These are phyloP conservation scores for Colletotrichum plurivorum DNA, from an alignment of 2,329 filamentous ascomycete genomes.

Conservation along the genomic window DNA sequence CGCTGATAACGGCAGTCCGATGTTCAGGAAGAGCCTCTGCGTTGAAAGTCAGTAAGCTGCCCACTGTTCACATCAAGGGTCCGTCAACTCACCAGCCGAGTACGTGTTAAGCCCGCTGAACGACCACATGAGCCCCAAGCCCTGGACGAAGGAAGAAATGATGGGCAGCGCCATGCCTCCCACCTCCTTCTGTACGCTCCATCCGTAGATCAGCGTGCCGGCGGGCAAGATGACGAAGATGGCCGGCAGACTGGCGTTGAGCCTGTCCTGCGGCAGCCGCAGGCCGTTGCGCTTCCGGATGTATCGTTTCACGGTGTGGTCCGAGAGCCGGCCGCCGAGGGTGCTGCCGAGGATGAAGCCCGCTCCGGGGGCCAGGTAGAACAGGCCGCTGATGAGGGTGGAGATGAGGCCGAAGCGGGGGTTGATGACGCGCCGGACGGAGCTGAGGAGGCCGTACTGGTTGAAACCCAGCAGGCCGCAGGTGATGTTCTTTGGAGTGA, in stretches of 20 bases:
- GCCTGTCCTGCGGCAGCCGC: slow-evolving; percentile 78
- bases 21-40: slow-evolving; percentile 39
- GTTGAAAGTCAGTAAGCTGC: background rate
- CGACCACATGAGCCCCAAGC: slow-evolving; percentile 52
- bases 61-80: background rate
- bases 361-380: slow-evolving; percentile 78
- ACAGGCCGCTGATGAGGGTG: slow-evolving; percentile 76
- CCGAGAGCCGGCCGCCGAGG: slow-evolving; percentile 78
- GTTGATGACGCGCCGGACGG: slow-evolving; percentile 79
- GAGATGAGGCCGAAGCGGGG: slow-evolving; percentile 76
- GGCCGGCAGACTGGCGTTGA: slow-evolving; percentile 73
- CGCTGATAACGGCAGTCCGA: slow-evolving; percentile 40
- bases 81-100: slow-evolving; percentile 49
- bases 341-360: slow-evolving; percentile 78
- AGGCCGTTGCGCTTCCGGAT: slow-evolving; percentile 66
- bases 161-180: slow-evolving; percentile 53
- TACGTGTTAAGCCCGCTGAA: slow-evolving; percentile 58
- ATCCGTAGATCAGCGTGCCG: slow-evolving; percentile 80
- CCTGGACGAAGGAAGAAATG: slow-evolving; percentile 50
- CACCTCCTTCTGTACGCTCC: slow-evolving; percentile 55
- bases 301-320: slow-evolving; percentile 73
- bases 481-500: slow-evolving; percentile 22
- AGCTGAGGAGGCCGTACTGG: slow-evolving; percentile 77
- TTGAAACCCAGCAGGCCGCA: slow-evolving; percentile 72
- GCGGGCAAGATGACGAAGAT: slow-evolving; percentile 72